These are phyloP conservation scores for Chalaropsis thielavioides DNA, from an alignment of 2,329 filamentous ascomycete species.

Conservation along the genomic window DNA sequence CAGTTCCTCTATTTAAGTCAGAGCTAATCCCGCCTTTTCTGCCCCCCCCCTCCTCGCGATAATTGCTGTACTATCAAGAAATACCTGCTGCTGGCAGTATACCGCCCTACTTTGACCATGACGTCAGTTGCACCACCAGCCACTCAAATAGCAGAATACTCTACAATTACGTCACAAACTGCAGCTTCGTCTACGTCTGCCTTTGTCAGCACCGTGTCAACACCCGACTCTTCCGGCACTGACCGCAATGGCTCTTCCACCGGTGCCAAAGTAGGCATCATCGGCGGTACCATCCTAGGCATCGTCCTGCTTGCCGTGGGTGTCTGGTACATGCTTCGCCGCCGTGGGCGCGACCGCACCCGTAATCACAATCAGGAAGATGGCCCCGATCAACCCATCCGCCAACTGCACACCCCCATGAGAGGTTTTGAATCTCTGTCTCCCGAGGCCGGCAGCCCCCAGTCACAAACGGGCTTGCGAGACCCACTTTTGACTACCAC, in stretches of 20 bases:
- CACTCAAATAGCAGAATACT: background rate
- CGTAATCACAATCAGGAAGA: slow-evolving; percentile 19
- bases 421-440: background rate
- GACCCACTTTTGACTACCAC: background rate
- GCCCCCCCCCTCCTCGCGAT: background rate
- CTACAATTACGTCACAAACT: background rate
- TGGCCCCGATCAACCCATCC: background rate
- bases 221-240: background rate
- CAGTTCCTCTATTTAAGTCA: background rate
- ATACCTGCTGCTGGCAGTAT: background rate
- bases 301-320: slow-evolving; percentile 29
- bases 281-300: slow-evolving; percentile 28
- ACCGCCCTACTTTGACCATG: background rate
- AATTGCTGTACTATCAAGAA: background rate
- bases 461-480: background rate
- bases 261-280: slow-evolving; percentile 36
- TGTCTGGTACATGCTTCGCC: slow-evolving; percentile 32
- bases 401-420: background rate
- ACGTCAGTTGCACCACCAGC: background rate
- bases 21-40: background rate
- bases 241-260: slow-evolving; percentile 17
- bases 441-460: background rate
- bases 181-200: background rate
- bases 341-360: slow-evolving; percentile 25
- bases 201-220: background rate